Evolutionary conservation across 2,329 filamentous ascomycete genomes (phyloP), one percentile per base, ranked within the genome.

Genomic region (Metarhizium anisopliae): DNA sequence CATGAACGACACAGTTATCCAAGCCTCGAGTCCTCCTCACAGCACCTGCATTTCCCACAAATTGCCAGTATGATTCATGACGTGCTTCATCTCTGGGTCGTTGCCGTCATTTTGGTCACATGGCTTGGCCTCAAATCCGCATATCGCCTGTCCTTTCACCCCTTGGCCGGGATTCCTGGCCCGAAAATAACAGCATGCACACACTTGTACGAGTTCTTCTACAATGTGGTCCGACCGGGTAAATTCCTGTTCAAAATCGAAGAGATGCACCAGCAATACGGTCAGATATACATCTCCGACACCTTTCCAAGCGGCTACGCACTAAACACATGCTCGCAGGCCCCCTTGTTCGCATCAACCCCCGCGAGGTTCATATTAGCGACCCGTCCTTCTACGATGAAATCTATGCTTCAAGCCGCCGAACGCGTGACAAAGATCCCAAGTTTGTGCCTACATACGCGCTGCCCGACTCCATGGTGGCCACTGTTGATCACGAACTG

Each of bases 331-430:
- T n/a, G 25, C 25, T 25, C 1, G 3, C 25, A 67, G 66, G 66
- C 29, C 64, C 66, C 2, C 63, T 68, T 50, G 57, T 68, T 47
- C 59, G 66, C 14, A 65, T 68, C 42, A 68, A 60, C 52, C 64
- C 65, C 3, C 56, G 60, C 6, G 64, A 67, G 45, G 20, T 68
- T 14, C 64, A 66, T 42, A 59, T 66, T 57, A 55, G 55, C 35
- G 65, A 68, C 52, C 59, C 64, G 16, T 51, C 62, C 18, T 66
- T 55, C 50, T 61, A 59, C 51, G 52, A 60, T 32, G 55, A 56
- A 16, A 55, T 64, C 8, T 64, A 64, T 45, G 53, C 59, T 11
- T 50, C 45, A 2, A 47, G 52, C 4, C 32, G 6, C 14, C 55
- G 51, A 2, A 56, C 32, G 20, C 36, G 25, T 2, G 50, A 59